phyloP scores from a whole-genome alignment of 352 stramenopile genomes.

The Thraustotheca clavata region DNA sequence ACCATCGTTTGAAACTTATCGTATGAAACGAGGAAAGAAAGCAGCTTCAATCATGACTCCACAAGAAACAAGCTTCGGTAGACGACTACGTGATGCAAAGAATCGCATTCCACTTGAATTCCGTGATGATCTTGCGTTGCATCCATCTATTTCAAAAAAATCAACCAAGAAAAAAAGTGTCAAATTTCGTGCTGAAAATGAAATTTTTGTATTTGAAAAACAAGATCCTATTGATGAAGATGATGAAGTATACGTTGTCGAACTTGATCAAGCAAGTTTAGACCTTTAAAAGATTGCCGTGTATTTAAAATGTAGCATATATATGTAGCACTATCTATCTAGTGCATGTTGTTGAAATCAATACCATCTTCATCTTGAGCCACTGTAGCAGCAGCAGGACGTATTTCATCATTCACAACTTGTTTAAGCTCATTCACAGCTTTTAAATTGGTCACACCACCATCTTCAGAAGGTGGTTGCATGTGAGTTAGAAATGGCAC shows the following conservation, averaged over 20 bases:
- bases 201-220: slow-evolving; percentile 11
- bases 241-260: slow-evolving; percentile 7
- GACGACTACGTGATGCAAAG: slow-evolving; percentile 4
- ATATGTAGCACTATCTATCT: neutral
- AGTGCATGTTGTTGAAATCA: slow-evolving; percentile 21
- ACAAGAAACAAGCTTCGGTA: slow-evolving; percentile 4
- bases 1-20: slow-evolving; percentile 10
- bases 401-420: neutral
- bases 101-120: slow-evolving; percentile 21
- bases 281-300: neutral
- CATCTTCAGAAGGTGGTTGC: slow-evolving; percentile 26
- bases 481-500: slow-evolving; percentile 73
- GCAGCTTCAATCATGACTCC: neutral
- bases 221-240: slow-evolving; percentile 2
- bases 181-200: neutral
- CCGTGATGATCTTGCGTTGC: slow-evolving; percentile 4
- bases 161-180: slow-evolving; percentile 6
- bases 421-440: neutral
- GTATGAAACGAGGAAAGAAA: slow-evolving; percentile 5
- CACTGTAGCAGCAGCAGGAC: neutral
- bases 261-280: neutral
- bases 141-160: neutral
- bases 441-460: neutral
- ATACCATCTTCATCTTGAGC: slow-evolving; percentile 21
- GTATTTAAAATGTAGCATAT: slow-evolving; percentile 2